phyloP scores from a whole-genome alignment of 768 basidiomycete species.

The Lentinula guzmanii region DNA sequence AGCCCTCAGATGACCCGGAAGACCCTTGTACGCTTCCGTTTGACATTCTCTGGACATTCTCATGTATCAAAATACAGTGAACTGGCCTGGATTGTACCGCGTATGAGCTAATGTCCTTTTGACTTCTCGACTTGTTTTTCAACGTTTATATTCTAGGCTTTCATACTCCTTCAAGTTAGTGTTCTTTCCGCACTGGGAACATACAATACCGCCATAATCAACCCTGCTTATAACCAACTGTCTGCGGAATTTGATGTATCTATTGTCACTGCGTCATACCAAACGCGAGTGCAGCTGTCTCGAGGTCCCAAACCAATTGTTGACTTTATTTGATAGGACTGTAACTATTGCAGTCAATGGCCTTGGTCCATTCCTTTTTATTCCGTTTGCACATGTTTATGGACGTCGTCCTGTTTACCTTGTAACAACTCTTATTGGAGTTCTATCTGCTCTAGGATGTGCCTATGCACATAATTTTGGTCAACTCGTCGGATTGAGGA shows the following conservation, averaged over 20 bases:
- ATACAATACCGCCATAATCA: constrained; percentile 2
- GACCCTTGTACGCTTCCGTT: not conserved
- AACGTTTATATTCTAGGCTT: not conserved
- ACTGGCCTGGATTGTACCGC: not conserved
- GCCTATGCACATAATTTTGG: constrained; percentile 1
- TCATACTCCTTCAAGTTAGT: constrained; percentile 4
- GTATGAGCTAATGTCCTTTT: not conserved
- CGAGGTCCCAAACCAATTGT: not conserved
- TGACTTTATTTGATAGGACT: not conserved
- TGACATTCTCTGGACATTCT: not conserved
- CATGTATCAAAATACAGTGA: not conserved
- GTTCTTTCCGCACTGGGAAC: not conserved
- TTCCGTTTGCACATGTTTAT: constrained; percentile 2
- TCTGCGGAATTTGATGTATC: constrained; percentile 1
- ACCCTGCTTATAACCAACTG: constrained; percentile 1
- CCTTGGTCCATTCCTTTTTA: constrained; percentile 1
- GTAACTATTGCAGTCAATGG: not conserved
- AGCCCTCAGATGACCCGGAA: constrained; percentile 1
- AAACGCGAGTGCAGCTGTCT: not conserved
- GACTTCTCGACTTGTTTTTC: not conserved
- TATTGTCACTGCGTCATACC: constrained; percentile 1
- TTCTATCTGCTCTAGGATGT: not conserved
- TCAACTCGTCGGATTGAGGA: not conserved
- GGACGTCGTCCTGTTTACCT: not conserved
- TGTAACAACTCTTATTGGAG: not conserved